phyloP scores from a whole-genome alignment of 2,329 filamentous ascomycete species.

The Coniochaeta pulveracea region DNA sequence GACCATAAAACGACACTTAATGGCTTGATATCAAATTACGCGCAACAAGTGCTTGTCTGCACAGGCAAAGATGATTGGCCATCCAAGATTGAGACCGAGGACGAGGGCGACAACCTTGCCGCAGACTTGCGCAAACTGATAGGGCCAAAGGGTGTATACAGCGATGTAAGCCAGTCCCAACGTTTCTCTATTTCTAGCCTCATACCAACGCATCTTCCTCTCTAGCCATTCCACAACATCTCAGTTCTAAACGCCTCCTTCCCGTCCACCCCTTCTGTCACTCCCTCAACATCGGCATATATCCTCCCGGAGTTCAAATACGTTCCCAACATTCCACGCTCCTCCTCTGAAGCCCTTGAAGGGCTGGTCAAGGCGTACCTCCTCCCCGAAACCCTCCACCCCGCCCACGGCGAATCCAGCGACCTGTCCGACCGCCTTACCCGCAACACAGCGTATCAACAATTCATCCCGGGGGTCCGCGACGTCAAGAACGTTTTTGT shows the following conservation, averaged over 20 bases:
- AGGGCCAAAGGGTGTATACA: constrained; percentile 53
- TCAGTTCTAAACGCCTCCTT: constrained; percentile 70
- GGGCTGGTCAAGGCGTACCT: constrained; percentile 55
- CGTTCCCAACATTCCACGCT: constrained; percentile 57
- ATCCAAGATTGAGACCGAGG: constrained; percentile 75
- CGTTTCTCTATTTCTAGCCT: neutral
- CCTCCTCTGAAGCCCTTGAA: constrained; percentile 42
- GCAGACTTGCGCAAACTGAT: constrained; percentile 62
- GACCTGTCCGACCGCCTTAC: constrained; percentile 41
- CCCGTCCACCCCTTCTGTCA: constrained; percentile 37
- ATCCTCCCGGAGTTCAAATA: constrained; percentile 79
- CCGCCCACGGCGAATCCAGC: constrained; percentile 46
- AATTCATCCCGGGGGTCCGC: constrained; percentile 41
- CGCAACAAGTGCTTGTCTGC: constrained; percentile 73
- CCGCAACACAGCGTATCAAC: constrained; percentile 40
- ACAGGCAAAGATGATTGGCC: constrained; percentile 74
- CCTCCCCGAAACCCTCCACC: constrained; percentile 50
- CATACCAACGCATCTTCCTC: neutral
- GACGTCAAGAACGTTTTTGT: constrained; percentile 61
- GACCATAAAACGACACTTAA: constrained; percentile 60
- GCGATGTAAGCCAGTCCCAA: constrained; percentile 43
- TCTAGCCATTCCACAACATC: constrained; percentile 72
- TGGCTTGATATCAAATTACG: constrained; percentile 67
- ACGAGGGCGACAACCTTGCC: constrained; percentile 52
- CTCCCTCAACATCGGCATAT: constrained; percentile 52